Base-by-base conservation (phyloP, 257 asterid genomes). In the Phtheirospermum japonicum region DNA sequence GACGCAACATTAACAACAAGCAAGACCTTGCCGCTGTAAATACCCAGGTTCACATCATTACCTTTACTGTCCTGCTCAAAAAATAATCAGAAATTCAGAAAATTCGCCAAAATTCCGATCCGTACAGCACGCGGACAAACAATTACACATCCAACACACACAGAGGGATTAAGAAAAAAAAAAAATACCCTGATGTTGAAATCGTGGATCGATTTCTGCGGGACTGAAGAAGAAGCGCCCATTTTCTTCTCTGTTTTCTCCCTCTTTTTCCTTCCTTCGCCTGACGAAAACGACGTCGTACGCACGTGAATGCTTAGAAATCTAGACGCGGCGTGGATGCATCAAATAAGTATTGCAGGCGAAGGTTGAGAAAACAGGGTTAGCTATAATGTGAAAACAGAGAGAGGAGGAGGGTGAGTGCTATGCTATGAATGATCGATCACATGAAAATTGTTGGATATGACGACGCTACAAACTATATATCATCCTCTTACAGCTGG, bases 1-100 rank as follows among this genome's bases (percentile, higher is more conserved):
- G 99, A 89, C 72, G 99, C 97, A 73, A 92, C 99, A 74, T 92
- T 92, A 31, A 92, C 96, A 65, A 89, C 88, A 56, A 92, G 94
- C 79, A 92, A 82, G 63, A 86, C 86, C 58, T 92, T 87, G 76
- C 95, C 97, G 50, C 71, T 86, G 77, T 83, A 86, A 17, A 23
- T 14, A 63, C 71, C 73, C 62, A 92, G 85, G 74, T 80, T 78
- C 59, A 79, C 97, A 73, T 85, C 88, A 19, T 73, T 80, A 58
- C 90, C 88, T 66, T 69, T 92, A 68, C 69, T 26, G 57, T 85
- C 88, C 97, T 89, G 84, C 64, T 57, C 56, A 57, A 60, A 66
- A 23, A 6, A 69, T 58, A 6, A 39, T 12, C 39, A 56, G 16
- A 43, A n/a, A 23, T 51, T 32, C 0, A 33, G 5, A 17, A 20